A percentile compares a stretch with the other conserved stretches of the same genome.
Conservation (phyloP, 352 stramenopile species). For the Globisporangium parvum region DNA sequence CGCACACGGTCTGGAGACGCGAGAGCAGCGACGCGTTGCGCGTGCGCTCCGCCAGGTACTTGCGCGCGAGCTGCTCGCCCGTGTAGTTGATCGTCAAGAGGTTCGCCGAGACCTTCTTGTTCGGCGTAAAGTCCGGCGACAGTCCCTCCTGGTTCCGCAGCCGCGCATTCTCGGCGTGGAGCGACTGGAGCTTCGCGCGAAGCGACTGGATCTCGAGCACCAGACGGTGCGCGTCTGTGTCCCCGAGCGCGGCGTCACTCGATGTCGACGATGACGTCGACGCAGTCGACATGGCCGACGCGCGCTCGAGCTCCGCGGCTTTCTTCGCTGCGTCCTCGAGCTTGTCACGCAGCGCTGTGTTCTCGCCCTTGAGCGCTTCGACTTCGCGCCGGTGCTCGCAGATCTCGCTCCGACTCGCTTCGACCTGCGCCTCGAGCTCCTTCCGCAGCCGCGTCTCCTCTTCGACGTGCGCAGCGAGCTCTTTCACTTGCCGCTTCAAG, state of each 20-base stretch:
- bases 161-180: conserved; percentile 52
- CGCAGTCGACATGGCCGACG: conserved; percentile 26
- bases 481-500: conserved; percentile 42
- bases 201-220: conserved; percentile 55
- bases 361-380: conserved; percentile 41
- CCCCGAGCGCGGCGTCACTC: conserved; percentile 3
- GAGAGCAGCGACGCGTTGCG: conserved; percentile 77
- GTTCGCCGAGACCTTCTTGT: conserved; percentile 60
- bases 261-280: conserved; percentile 22
- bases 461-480: conserved; percentile 30
- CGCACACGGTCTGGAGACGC: conserved; percentile 81
- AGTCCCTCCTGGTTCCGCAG: conserved; percentile 45
- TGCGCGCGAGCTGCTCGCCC: conserved; percentile 69
- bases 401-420: conserved; percentile 43
- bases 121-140: conserved; percentile 18
- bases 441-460: conserved; percentile 27
- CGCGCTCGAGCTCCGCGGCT: conserved; percentile 36
- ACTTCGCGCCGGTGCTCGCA: conserved; percentile 49
- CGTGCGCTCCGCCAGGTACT: conserved; percentile 83
- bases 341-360: conserved; percentile 41
- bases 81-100: conserved; percentile 62
- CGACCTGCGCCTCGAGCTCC: conserved; percentile 35
- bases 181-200: conserved; percentile 36
- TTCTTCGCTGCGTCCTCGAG: conserved; percentile 45
- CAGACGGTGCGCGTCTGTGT: conserved; percentile 18